Conservation (phyloP, 371 early-diverging fungal species). For the Mortierella sp. region DNA sequence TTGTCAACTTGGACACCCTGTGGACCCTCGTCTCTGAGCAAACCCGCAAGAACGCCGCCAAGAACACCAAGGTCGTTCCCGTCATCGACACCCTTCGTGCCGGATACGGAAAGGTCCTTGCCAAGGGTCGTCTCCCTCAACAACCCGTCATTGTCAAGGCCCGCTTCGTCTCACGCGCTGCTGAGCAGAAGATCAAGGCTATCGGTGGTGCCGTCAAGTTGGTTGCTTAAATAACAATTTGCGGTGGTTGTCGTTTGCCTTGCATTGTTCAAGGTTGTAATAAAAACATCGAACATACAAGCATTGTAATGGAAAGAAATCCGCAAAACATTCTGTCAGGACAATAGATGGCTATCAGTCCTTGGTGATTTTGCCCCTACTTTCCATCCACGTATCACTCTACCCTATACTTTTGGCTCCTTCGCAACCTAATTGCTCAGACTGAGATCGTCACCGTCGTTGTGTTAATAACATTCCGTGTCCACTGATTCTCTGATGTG, state of each 20-base stretch:
- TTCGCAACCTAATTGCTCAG: too few relatives aligned
- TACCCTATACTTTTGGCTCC: too few relatives aligned
- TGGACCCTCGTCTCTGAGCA: conserved; percentile 96
- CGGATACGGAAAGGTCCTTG: conserved; percentile 98
- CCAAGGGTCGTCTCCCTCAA: conserved; percentile 91
- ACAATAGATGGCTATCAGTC: too few relatives aligned
- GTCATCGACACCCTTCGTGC: conserved; percentile 92
- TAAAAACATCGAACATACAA: too few relatives aligned
- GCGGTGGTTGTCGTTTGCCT: too few relatives aligned
- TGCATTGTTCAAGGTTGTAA: conserved; percentile 16
- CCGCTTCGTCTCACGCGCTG: conserved; percentile 92
- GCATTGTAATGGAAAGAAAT: too few relatives aligned
- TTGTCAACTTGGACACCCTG: conserved; percentile 94
- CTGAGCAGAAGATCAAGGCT: conserved; percentile 98
- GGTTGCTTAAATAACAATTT: conserved; percentile 61
- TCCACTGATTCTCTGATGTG: too few relatives aligned
- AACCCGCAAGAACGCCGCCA: conserved; percentile 85
- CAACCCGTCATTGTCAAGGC: conserved; percentile 99
- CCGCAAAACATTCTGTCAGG: too few relatives aligned
- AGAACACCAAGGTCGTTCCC: conserved; percentile 92
- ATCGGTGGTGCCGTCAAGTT: conserved; percentile 91
- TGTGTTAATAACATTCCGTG: too few relatives aligned
- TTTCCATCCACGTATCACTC: too few relatives aligned
- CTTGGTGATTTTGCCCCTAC: too few relatives aligned
- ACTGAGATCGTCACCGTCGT: too few relatives aligned